Conservation (phyloP, 2,329 filamentous ascomycete genomes). For the Blastomyces emzantsi region DNA sequence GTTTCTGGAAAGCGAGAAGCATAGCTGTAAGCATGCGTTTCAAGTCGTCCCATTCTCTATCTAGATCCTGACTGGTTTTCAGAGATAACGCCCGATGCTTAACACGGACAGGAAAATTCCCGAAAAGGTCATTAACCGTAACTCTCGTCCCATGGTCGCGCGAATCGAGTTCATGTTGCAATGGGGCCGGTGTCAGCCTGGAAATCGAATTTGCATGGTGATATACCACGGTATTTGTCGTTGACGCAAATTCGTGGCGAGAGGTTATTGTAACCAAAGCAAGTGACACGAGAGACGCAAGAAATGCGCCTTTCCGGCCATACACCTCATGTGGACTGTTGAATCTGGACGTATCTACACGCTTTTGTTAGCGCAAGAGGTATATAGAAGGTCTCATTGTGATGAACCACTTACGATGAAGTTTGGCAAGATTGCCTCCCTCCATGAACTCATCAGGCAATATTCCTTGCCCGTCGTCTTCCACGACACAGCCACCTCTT, state of each 20-base stretch:
- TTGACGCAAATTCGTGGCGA: constrained; percentile 44
- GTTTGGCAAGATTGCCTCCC: constrained; percentile 60
- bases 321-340: constrained; percentile 41
- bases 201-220: constrained; percentile 60
- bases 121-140: constrained; percentile 71
- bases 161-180: constrained; percentile 48
- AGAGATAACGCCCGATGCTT: constrained; percentile 59
- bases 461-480: constrained; percentile 81
- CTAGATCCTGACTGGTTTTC: constrained; percentile 44
- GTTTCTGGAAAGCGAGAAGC: constrained; percentile 58
- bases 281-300: constrained; percentile 66
- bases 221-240: constrained; percentile 55
- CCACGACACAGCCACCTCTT: constrained; percentile 66
- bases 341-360: constrained; percentile 69
- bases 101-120: constrained; percentile 80
- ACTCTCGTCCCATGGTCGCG: constrained; percentile 65
- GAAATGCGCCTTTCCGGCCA: constrained; percentile 63
- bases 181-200: constrained; percentile 53
- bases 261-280: constrained; percentile 72
- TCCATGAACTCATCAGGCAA: constrained; percentile 60
- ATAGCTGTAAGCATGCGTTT: constrained; percentile 52
- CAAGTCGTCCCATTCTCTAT: constrained; percentile 58
- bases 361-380: not conserved
- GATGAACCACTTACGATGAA: constrained; percentile 53
- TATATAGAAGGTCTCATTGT: not conserved